A percentile compares a stretch with the other conserved stretches of the same genome.
phyloP scores from a whole-genome alignment of 495 filamentous ascomycete species.

The Podospora sp. region DNA sequence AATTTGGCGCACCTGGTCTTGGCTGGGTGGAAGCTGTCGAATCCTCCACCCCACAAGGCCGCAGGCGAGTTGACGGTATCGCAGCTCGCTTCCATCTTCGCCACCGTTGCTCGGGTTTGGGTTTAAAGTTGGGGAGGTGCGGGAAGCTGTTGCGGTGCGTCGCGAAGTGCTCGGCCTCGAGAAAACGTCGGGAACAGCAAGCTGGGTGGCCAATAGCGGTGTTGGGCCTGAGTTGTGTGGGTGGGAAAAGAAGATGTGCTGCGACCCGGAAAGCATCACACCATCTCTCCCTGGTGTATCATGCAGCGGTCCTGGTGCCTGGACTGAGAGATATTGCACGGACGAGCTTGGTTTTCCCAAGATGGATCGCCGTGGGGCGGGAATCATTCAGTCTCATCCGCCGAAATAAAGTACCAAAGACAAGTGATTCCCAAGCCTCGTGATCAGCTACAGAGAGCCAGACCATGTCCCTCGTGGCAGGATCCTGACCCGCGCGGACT shows the following conservation, averaged over 20 bases:
- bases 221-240: not conserved
- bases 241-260: slow-evolving; percentile 3
- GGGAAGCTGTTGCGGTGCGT: not conserved
- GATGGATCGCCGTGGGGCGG: slow-evolving; percentile 15
- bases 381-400: slow-evolving; percentile 4
- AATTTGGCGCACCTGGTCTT: not conserved
- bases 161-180: not conserved
- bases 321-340: not conserved
- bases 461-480: not conserved
- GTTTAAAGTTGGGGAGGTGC: slow-evolving; percentile 13
- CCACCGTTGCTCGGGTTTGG: not conserved
- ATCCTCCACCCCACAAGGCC: not conserved
- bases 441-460: not conserved
- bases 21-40: not conserved
- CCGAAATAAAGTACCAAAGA: slow-evolving; percentile 3
- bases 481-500: not conserved
- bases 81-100: slow-evolving; percentile 3
- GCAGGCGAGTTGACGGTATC: not conserved
- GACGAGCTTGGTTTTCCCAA: not conserved
- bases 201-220: slow-evolving; percentile 12
- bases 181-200: not conserved
- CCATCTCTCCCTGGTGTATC: slow-evolving; percentile 8
- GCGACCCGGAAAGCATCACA: slow-evolving; percentile 26
- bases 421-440: not conserved
- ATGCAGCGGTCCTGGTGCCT: slow-evolving; percentile 11